Conservation (phyloP, 2,329 filamentous ascomycete genomes). For the Geosmithia flava region DNA sequence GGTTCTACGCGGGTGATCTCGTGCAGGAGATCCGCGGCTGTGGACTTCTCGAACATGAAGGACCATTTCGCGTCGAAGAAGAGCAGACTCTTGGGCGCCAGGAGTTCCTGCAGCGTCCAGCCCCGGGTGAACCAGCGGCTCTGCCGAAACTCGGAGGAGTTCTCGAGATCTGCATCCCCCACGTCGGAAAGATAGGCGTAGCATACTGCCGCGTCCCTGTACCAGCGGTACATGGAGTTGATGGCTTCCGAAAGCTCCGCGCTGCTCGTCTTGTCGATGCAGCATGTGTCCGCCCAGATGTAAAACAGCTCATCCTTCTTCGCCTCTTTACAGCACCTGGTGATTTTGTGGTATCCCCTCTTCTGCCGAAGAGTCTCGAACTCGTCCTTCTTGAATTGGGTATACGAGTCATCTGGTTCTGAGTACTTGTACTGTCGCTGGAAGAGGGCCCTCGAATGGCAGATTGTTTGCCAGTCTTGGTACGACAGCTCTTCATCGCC, state of each 20-base stretch:
- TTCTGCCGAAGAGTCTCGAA: neutral
- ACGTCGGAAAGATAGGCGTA: conserved; percentile 13
- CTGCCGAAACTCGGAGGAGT: neutral
- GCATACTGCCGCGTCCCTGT: conserved; percentile 9
- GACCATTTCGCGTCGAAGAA: conserved; percentile 18
- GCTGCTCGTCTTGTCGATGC: conserved; percentile 12
- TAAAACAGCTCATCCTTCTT: conserved; percentile 5
- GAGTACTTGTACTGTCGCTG: too few species aligned
- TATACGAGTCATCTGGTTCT: too few species aligned
- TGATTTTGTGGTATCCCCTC: conserved; percentile 12
- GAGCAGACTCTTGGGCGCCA: conserved; percentile 25
- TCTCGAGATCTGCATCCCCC: too few species aligned
- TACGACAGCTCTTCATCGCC: conserved; percentile 14
- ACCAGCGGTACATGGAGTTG: conserved; percentile 14
- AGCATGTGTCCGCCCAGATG: conserved; percentile 17
- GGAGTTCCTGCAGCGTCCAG: conserved; percentile 56
- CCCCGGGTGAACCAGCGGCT: conserved; percentile 25
- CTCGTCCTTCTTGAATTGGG: neutral
- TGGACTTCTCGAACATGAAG: conserved; percentile 10
- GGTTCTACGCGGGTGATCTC: conserved; percentile 9
- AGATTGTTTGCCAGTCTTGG: conserved; percentile 6
- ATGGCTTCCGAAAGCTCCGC: conserved; percentile 16
- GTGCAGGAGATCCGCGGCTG: conserved; percentile 6
- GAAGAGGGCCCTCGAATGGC: conserved; percentile 4
- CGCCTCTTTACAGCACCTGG: conserved; percentile 7